A percentile compares a stretch with the other conserved stretches of the same genome.
These are phyloP conservation scores for Amphibolis antarctica DNA, from an alignment of 106 monocot species.

Conservation along the genomic window DNA sequence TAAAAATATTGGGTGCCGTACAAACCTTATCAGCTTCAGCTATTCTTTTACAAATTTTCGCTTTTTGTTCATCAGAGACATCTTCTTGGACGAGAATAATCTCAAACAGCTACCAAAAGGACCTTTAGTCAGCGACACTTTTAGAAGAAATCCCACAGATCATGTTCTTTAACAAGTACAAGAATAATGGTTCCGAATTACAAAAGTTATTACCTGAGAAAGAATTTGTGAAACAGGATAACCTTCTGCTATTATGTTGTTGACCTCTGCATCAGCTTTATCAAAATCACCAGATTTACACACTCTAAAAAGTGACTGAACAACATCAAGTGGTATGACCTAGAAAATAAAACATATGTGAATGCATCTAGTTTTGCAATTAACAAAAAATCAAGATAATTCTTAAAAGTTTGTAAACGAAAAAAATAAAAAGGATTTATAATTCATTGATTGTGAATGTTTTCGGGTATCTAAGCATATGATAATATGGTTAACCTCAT, in stretches of 20 bases:
- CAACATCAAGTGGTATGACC: slow-evolving; percentile 72
- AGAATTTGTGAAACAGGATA: slow-evolving; percentile 94
- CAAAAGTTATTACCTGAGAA: too few relatives aligned
- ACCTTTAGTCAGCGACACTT: too few relatives aligned
- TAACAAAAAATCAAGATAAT: neutral
- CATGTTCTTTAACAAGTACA: neutral
- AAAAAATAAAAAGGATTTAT: too few relatives aligned
- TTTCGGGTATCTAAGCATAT: too few relatives aligned
- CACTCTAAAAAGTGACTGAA: slow-evolving; percentile 49
- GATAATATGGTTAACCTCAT: too few relatives aligned
- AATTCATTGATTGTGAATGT: too few relatives aligned
- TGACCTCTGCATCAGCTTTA: slow-evolving; percentile 61
- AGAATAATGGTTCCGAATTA: neutral
- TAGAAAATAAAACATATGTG: slow-evolving; percentile 10
- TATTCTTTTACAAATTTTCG: slow-evolving; percentile 68
- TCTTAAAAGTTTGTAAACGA: too few relatives aligned
- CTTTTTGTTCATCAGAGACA: slow-evolving; percentile 81
- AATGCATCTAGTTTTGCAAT: neutral
- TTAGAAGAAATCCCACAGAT: too few relatives aligned
- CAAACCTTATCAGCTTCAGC: slow-evolving; percentile 90
- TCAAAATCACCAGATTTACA: slow-evolving; percentile 87
- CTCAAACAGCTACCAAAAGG: slow-evolving; percentile 52
- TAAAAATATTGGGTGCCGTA: neutral
- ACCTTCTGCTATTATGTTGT: slow-evolving; percentile 78
- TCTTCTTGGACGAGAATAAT: slow-evolving; percentile 50